A percentile compares a stretch with the other conserved stretches of the same genome.
Evolutionary conservation across 768 basidiomycete species (phyloP).

Genomic region (Rhodocollybia butyracea): DNA sequence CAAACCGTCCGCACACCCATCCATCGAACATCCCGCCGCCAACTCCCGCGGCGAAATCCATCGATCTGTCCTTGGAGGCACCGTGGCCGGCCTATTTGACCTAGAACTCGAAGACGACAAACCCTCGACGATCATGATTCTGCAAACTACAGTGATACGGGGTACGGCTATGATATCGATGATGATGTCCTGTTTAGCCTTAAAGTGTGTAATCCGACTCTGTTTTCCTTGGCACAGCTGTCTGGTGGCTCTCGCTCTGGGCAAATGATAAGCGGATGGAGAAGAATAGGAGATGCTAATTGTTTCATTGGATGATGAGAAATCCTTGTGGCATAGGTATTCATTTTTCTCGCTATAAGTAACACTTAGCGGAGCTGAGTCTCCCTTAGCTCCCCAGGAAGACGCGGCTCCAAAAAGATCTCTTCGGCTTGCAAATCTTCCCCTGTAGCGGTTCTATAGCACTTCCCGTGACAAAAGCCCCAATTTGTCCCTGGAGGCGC

Average conservation of each 20-base stretch:
- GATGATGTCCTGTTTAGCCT: too few relatives aligned
- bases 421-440: slow-evolving; percentile 1
- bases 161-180: too few relatives aligned
- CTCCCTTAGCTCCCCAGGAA: not conserved
- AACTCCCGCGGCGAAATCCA: too few relatives aligned
- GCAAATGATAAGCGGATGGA: not conserved
- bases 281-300: slow-evolving; percentile 3
- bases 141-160: too few relatives aligned
- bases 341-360: not conserved
- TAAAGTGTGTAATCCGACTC: too few relatives aligned
- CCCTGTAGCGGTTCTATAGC: slow-evolving; percentile 8
- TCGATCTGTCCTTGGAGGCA: too few relatives aligned
- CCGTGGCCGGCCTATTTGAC: too few relatives aligned
- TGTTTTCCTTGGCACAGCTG: too few relatives aligned
- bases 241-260: not conserved
- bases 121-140: too few relatives aligned
- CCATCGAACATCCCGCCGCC: too few relatives aligned
- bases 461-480: slow-evolving; percentile 2
- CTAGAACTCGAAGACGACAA: too few relatives aligned
- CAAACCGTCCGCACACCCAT: too few relatives aligned
- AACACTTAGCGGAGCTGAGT: not conserved
- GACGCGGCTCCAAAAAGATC: not conserved
- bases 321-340: slow-evolving; percentile 6
- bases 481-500: slow-evolving; percentile 2
- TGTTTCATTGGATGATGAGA: slow-evolving; percentile 1